phyloP scores from a whole-genome alignment of 192 early-diverging fungal species.

The Entrophospora sp. region DNA sequence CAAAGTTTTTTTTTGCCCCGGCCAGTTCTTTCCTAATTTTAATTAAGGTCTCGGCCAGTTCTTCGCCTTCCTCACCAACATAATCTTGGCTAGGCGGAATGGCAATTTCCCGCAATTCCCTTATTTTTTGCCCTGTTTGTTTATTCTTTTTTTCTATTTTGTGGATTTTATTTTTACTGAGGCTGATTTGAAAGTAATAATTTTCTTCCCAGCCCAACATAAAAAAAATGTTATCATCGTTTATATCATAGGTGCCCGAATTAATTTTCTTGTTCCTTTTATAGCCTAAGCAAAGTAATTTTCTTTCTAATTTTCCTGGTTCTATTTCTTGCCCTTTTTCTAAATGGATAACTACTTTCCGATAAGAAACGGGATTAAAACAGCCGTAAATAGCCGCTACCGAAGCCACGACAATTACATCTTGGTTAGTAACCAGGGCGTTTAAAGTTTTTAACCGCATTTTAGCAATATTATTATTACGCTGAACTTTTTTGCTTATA shows the following conservation, averaged over 20 bases:
- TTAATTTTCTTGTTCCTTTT: background rate
- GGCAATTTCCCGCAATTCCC: background rate
- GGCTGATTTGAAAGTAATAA: background rate
- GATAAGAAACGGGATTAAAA: background rate
- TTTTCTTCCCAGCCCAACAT: background rate
- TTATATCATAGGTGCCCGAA: background rate
- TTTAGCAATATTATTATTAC: no score
- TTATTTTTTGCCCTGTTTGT: background rate
- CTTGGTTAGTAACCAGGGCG: background rate
- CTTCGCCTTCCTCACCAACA: conserved; percentile 1
- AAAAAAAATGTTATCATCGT: background rate
- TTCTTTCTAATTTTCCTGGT: background rate
- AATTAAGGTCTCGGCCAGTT: background rate
- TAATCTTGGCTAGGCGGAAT: conserved; percentile 2
- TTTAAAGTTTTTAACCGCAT: no score
- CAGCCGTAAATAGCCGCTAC: conserved; percentile 1
- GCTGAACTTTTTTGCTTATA: no score
- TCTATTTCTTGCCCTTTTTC: background rate
- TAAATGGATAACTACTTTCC: background rate
- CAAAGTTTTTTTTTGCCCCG: background rate
- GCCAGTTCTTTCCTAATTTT: background rate
- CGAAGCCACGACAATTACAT: background rate
- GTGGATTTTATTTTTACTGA: background rate
- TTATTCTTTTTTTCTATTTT: background rate
- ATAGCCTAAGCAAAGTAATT: background rate